These are phyloP conservation scores for Piedraia hortae DNA, from an alignment of 2,329 filamentous ascomycete species.

Conservation along the genomic window DNA sequence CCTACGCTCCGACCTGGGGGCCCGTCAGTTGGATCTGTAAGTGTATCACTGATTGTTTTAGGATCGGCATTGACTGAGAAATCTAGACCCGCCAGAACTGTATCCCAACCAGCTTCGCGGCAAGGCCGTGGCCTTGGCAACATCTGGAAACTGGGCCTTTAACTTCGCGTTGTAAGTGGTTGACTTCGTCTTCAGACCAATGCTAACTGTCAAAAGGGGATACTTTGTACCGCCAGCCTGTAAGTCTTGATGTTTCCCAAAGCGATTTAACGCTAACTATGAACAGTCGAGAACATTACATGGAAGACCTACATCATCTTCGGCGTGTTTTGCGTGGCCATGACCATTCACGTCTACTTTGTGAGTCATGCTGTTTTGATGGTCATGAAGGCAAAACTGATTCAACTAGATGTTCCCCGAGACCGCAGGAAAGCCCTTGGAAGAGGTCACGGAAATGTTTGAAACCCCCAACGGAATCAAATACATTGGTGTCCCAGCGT, in stretches of 20 bases:
- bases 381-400: constrained; percentile 16
- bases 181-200: too few species aligned
- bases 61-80: too few species aligned
- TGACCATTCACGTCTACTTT: constrained; percentile 41
- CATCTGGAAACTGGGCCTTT: constrained; percentile 28
- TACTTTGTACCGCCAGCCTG: constrained; percentile 32
- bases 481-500: constrained; percentile 27
- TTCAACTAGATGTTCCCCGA: constrained; percentile 37
- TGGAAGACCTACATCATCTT: constrained; percentile 45
- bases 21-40: constrained; percentile 27
- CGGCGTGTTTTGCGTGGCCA: constrained; percentile 39
- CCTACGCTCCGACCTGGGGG: constrained; percentile 35
- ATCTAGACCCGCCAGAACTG: too few species aligned
- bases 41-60: too few species aligned
- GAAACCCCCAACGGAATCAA: constrained; percentile 13
- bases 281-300: constrained; percentile 1
- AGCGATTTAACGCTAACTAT: too few species aligned
- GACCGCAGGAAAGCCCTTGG: constrained; percentile 17
- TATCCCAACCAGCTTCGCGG: constrained; percentile 34
- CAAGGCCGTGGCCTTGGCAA: constrained; percentile 33
- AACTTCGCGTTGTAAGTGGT: constrained; percentile 33
- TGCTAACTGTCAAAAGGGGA: too few species aligned
- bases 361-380: constrained; percentile 34
- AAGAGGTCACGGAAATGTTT: constrained; percentile 53
- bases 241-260: constrained; percentile 23